Conservation (phyloP, 176 grass and related monocot genomes). For the Canna indica region DNA sequence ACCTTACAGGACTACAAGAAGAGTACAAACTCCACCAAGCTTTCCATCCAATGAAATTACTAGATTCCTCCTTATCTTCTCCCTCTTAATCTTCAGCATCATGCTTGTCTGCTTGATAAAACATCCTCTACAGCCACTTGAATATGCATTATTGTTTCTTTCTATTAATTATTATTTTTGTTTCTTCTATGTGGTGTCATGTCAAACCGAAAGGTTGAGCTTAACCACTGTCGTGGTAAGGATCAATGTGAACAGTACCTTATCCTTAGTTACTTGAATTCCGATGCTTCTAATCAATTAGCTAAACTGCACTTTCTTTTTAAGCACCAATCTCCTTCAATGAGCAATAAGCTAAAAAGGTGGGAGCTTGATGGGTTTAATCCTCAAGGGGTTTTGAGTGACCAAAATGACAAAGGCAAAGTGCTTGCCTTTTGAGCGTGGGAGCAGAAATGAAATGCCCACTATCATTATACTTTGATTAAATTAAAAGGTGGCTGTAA, state of each 20-base stretch:
- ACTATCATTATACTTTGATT: neutral
- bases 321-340: too few species aligned
- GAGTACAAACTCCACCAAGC: slow-evolving; percentile 9
- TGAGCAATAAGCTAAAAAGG: too few species aligned
- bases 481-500: neutral
- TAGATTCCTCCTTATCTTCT: slow-evolving; percentile 2
- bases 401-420: neutral
- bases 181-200: neutral
- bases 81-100: neutral
- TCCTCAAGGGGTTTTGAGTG: neutral
- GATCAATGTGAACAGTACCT: neutral
- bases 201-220: neutral
- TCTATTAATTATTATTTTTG: too few species aligned
- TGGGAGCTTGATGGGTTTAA: neutral
- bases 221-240: neutral
- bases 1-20: neutral
- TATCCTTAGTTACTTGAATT: too few species aligned
- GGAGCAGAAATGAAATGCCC: neutral
- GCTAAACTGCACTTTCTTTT: too few species aligned
- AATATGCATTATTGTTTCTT: too few species aligned
- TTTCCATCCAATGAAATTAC: neutral
- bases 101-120: neutral
- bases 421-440: neutral
- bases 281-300: too few species aligned
- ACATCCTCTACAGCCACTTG: neutral